These are phyloP conservation scores for Pseudocercospora vitis DNA, from an alignment of 2,329 filamentous ascomycete genomes.

Conservation along the genomic window DNA sequence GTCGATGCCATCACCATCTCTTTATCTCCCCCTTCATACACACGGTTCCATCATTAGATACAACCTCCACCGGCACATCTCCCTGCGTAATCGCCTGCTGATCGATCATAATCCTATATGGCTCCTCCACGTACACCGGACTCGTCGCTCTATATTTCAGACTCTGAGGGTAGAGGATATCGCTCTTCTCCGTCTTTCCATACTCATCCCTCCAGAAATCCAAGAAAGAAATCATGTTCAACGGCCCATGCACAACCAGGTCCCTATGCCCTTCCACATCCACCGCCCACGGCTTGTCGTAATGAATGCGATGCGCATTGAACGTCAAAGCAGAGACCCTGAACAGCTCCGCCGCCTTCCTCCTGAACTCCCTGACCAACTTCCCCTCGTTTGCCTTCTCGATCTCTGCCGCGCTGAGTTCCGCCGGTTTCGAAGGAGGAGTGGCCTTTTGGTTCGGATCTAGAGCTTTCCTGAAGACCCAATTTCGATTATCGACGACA, in stretches of 20 bases:
- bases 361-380: conserved; percentile 8
- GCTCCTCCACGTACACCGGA: conserved; percentile 21
- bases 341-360: conserved; percentile 12
- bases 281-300: conserved; percentile 15
- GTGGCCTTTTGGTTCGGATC: conserved; percentile 13
- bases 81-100: neutral
- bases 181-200: neutral
- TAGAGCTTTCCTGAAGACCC: conserved; percentile 21
- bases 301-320: conserved; percentile 23
- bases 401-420: neutral
- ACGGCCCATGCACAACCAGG: conserved; percentile 20
- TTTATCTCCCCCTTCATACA: conserved; percentile 18
- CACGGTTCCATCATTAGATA: conserved; percentile 14
- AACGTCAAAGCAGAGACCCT: conserved; percentile 20
- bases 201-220: conserved; percentile 21
- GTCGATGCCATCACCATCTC: neutral
- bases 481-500: conserved; percentile 17
- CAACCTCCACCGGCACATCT: conserved; percentile 13
- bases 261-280: conserved; percentile 22
- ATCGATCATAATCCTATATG: conserved; percentile 20
- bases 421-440: conserved; percentile 12
- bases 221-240: conserved; percentile 20
- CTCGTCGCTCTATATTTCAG: conserved; percentile 20
- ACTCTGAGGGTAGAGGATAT: conserved; percentile 14
- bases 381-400: conserved; percentile 8